Conservation (phyloP, 2,329 filamentous ascomycete species). For the Trichoderma endophyticum region DNA sequence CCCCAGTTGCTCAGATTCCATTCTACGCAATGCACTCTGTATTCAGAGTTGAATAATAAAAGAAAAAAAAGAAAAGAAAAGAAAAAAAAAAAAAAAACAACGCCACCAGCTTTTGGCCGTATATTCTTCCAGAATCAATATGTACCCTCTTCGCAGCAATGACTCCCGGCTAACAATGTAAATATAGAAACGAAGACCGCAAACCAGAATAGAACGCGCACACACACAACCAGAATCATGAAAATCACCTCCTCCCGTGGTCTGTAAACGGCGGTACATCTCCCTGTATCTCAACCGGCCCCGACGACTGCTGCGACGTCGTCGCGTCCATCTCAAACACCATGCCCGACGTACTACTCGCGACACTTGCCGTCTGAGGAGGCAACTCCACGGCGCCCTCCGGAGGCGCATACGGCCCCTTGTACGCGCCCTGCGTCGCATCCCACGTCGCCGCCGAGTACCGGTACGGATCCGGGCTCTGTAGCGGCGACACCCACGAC, state of each 20-base stretch:
- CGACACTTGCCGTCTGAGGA: neutral
- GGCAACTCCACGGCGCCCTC: slow-evolving; percentile 20
- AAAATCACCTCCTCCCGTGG: neutral
- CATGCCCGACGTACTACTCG: neutral
- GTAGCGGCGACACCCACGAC: slow-evolving; percentile 16
- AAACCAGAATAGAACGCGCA: neutral
- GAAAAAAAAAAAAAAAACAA: neutral
- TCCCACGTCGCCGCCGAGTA: slow-evolving; percentile 14
- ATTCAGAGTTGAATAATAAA: neutral
- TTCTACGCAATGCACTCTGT: neutral
- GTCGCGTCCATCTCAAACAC: slow-evolving; percentile 23
- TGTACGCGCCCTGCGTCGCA: slow-evolving; percentile 9
- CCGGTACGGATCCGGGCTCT: slow-evolving; percentile 16
- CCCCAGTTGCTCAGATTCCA: neutral
- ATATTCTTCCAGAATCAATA: neutral
- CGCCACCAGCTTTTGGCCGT: neutral
- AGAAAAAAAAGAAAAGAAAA: too few relatives aligned
- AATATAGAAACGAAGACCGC: neutral
- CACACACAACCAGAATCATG: neutral
- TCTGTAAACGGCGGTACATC: slow-evolving; percentile 7
- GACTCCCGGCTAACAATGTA: neutral
- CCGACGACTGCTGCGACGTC: neutral
- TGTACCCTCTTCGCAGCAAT: neutral
- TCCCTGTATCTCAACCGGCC: slow-evolving; percentile 20
- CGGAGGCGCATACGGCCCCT: slow-evolving; percentile 19